Base-by-base conservation (phyloP, 305 asterid genomes). In the Withania somnifera region DNA sequence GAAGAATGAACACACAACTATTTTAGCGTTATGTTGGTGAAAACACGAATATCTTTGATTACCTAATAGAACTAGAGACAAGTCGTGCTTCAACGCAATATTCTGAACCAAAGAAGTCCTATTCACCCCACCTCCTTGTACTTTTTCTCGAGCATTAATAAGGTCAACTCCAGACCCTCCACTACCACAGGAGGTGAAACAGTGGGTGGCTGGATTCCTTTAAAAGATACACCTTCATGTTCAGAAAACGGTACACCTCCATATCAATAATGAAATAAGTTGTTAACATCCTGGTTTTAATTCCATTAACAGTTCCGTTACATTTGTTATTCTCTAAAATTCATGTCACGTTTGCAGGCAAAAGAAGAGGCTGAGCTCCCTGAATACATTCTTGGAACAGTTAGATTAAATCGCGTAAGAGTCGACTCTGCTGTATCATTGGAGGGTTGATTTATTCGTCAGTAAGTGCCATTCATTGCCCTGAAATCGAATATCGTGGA, bases 341-440 rank as follows among this genome's bases (percentile, higher is more conserved):
- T 79, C 36, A 67, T 79, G 34, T 24, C 47, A 53, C 40, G 19
- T 82, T 86, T 85, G 81, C 94, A 97, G 99, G 99, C 92, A 60
- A 92, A 81, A 87, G 98, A 93, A 81, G 98, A 91, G 82, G 85
- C 84, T n/a, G 99, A 97, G 81, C 98, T 97, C 82, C 99, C 99
- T 2, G 98, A 94, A 87, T 91, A 89, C 86, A 86, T 97, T 86
- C 98, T 94, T 83, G 98, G 98, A 90, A 97, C 98, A 26, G 98
- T 94, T 79, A 80, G 98, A 82, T 87, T 97, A 78, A 96, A 93
- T 87, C 97, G 98, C 0, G 58, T 97, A 26, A 86, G 83, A 85
- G 83, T 90, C 30, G 98, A 97, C 58, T 88, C 99, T 82, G 99
- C 99, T 82, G 90, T 92, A 15, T 76, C 88, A 69, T 89, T 97